phyloP scores from a whole-genome alignment of 2,329 filamentous ascomycete species.

The Balansia obtecta region DNA sequence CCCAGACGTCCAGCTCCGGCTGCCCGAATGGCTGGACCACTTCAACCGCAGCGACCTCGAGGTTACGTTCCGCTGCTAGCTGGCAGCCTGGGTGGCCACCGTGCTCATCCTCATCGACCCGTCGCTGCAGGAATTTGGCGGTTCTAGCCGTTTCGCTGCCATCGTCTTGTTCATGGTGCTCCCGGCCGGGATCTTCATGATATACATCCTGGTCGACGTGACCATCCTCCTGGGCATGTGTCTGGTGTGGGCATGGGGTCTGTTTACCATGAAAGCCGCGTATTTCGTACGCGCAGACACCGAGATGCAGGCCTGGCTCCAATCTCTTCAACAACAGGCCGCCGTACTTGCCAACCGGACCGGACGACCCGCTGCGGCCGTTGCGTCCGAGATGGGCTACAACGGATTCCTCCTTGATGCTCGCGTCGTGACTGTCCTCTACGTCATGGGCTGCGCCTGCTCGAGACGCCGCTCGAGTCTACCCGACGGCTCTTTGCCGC shows the following conservation, averaged over 20 bases:
- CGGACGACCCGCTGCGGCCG: constrained; percentile 10
- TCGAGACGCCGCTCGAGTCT: constrained; percentile 19
- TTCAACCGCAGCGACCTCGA: constrained; percentile 35
- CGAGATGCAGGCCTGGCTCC: constrained; percentile 22
- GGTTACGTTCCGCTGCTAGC: constrained; percentile 31
- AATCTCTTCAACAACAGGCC: constrained; percentile 22
- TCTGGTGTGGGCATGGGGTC: constrained; percentile 36
- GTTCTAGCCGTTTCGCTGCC: constrained; percentile 31
- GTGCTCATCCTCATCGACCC: constrained; percentile 35
- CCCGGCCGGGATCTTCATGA: constrained; percentile 30
- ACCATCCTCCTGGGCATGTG: constrained; percentile 33
- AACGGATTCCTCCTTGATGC: constrained; percentile 35
- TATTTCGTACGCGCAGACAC: constrained; percentile 26
- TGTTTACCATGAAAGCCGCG: constrained; percentile 35
- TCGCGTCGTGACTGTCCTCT: constrained; percentile 27
- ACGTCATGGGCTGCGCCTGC: constrained; percentile 24
- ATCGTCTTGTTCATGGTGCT: constrained; percentile 32
- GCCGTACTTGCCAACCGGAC: constrained; percentile 19
- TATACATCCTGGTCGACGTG: constrained; percentile 29
- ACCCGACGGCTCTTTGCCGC: constrained; percentile 14
- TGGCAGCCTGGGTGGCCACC: constrained; percentile 31
- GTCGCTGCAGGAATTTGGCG: constrained; percentile 25
- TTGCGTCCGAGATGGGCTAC: constrained; percentile 25
- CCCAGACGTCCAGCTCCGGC: background rate
- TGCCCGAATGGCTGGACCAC: constrained; percentile 28